Base-by-base conservation (phyloP, 768 basidiomycete species). In the Collybia mongolica region DNA sequence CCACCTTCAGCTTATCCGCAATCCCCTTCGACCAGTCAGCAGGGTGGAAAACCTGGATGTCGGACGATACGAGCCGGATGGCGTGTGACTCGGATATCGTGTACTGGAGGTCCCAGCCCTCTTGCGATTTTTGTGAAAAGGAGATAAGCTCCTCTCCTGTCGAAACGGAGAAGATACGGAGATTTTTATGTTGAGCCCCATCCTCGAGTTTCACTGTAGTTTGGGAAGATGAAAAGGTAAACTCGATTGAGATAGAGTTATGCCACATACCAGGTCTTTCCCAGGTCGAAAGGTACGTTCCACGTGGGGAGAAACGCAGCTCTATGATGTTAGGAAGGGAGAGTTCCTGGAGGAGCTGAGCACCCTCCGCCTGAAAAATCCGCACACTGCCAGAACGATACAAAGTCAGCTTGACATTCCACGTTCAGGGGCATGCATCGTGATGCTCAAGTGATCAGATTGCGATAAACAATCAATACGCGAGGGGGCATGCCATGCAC, bases 221-320 rank as follows among this genome's bases (percentile, higher is more conserved):
- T 14, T 2, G 20, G 44, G 17, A 44, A 49, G n/a, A 14, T 37
- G 39, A 9, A 44, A 41, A 37, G 41, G 37, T 18, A 36, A 20
- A 22, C 26, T 2, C 15, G 39, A 32, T 6, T 19, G 39, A 48
- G 11, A 7, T 22, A 12, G 41, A 7, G 32, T 47, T n/a, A 7
- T 14, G 49, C 12, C 46, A 66, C 77, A 45, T 60, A 85, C 84
- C 75, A 58, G 88, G 91, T 51, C 97, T 83, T 72, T 98, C 95
- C 92, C 95, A 98, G 41, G 92, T 95, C 46, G 93, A 95, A 38
- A 99, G 63, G 68, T 92, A 98, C 0, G 90, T 93, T 35, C 93
- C 95, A 53, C 89, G 82, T 8, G 97, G 95, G 5, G 96, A 98
- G 70, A 99, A 97, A 60, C 80, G 80, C 59, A 98, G 65, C 63